A percentile compares a stretch with the other conserved stretches of the same genome.
Evolutionary conservation across 768 basidiomycete species (phyloP).

Genomic region (Imleria badia): DNA sequence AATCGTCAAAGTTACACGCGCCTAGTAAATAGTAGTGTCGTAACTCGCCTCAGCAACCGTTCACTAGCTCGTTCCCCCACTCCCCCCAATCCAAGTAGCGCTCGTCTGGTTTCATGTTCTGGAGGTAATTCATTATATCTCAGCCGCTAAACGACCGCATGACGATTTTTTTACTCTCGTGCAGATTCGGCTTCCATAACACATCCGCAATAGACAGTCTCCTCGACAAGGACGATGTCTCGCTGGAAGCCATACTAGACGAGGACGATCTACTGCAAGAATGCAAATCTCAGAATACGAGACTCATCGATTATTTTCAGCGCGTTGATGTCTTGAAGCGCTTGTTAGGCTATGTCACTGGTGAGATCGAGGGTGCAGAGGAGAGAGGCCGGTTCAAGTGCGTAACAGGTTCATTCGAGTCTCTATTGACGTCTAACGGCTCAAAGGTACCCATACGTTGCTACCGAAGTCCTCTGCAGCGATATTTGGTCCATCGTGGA

Average conservation of each 20-base stretch:
- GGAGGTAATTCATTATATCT: constrained; percentile 39
- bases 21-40: constrained; percentile 11
- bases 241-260: constrained; percentile 88
- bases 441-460: constrained; percentile 83
- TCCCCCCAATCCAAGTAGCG: constrained; percentile 11
- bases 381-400: constrained; percentile 82
- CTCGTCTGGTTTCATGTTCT: constrained; percentile 41
- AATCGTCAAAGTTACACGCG: background rate
- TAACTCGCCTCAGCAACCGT: constrained; percentile 22
- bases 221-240: constrained; percentile 86
- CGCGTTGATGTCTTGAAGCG: constrained; percentile 78
- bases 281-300: constrained; percentile 91
- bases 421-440: constrained; percentile 6
- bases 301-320: constrained; percentile 85
- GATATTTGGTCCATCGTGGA: constrained; percentile 96
- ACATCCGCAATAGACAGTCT: constrained; percentile 87
- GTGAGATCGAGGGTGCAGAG: constrained; percentile 80
- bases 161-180: constrained; percentile 8
- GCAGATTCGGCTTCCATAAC: constrained; percentile 89
- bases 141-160: background rate
- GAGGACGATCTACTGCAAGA: constrained; percentile 94
- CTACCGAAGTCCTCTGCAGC: constrained; percentile 93
- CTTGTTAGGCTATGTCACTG: constrained; percentile 82
- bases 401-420: constrained; percentile 31
- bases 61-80: constrained; percentile 10